Evolutionary conservation across 2,329 filamentous ascomycete species (phyloP), one percentile per base, ranked within the genome.

Genomic region (Colletotrichum spaethianum): DNA sequence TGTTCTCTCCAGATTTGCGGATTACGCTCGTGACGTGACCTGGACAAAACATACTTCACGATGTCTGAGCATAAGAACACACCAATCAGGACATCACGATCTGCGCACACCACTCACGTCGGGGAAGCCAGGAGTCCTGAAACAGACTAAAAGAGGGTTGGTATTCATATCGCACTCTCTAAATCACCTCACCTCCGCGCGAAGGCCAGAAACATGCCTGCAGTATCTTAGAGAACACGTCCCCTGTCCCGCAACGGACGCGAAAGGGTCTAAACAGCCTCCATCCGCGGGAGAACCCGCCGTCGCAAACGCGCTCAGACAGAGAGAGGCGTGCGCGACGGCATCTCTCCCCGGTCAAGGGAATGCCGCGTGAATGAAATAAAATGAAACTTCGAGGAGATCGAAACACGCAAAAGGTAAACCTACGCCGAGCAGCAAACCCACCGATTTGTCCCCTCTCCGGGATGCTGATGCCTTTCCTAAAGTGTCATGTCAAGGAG

Each of bases 191-290:
- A 9, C 14, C 3, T 18, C 23, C 18, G 16, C 46, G 16, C 23
- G 26, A 44, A 31, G 26, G 18, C 5, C 16, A 23, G 14, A 20
- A 4, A 12, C 57, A 23, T 44, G 57, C 36, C 68, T 68, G 31
- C 68, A 71, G 3, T 53, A 44, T 26, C 64, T 71, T 59, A 63
- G 68, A 71, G 68, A 64, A 57, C 68, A 71, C 11, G 42, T 16
- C 4, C 26, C 4, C 40, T 9, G 23, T n/a, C 7, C 18, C 23
- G 16, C 60, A 31, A 42, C 31, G 59, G 18, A 26, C 12, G 38
- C 23, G 20, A 44, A 23, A 4, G 28, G 44, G 11, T 59, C 8
- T 26, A 23, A n/a, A 26, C 18, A 50, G 23, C 16, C 40, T 14
- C 11, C 20, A 4, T 38, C 31, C 6, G 33, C n/a, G n/a, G n/a